These are phyloP conservation scores for Lachnellula cervina DNA, from an alignment of 2,329 filamentous ascomycete genomes.

Conservation along the genomic window DNA sequence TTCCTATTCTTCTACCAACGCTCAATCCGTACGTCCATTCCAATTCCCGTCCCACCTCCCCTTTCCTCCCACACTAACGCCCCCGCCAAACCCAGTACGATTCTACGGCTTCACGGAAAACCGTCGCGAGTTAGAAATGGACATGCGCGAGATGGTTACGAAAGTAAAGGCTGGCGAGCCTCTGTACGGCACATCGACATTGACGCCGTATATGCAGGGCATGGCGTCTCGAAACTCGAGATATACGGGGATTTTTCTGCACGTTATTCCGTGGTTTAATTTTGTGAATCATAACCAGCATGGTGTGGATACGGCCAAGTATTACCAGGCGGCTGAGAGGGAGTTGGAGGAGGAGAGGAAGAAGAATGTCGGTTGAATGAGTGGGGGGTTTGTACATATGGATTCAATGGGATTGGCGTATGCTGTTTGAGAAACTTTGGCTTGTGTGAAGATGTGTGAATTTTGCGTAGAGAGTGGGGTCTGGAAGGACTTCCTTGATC, in stretches of 20 bases:
- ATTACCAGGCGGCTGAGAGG: slow-evolving; percentile 91
- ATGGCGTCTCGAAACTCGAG: slow-evolving; percentile 88
- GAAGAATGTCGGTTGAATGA: not conserved
- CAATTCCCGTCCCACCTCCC: not conserved
- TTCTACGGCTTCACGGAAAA: slow-evolving; percentile 97
- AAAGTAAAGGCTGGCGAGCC: slow-evolving; percentile 91
- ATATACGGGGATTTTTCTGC: slow-evolving; percentile 79
- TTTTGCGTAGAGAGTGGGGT: too few species aligned
- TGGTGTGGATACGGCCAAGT: slow-evolving; percentile 96
- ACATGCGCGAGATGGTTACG: slow-evolving; percentile 97
- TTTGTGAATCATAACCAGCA: slow-evolving; percentile 94
- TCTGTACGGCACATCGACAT: slow-evolving; percentile 73
- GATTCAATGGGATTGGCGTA: slow-evolving; percentile 8
- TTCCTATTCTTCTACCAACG: slow-evolving; percentile 83
- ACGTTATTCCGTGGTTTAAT: slow-evolving; percentile 94
- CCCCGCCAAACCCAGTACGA: slow-evolving; percentile 54
- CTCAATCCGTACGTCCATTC: slow-evolving; percentile 66
- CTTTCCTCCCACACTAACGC: not conserved
- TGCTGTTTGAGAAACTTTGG: slow-evolving; percentile 3
- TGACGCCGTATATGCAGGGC: slow-evolving; percentile 89
- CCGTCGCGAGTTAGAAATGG: slow-evolving; percentile 83
- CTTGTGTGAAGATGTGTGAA: not conserved
- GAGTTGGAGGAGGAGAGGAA: slow-evolving; percentile 70
- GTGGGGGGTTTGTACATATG: slow-evolving; percentile 7
- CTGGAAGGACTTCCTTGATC: too few species aligned